A percentile compares a stretch with the other conserved stretches of the same genome.
Evolutionary conservation across 2,329 filamentous ascomycete species (phyloP).

Genomic region (Apiospora koreana): DNA sequence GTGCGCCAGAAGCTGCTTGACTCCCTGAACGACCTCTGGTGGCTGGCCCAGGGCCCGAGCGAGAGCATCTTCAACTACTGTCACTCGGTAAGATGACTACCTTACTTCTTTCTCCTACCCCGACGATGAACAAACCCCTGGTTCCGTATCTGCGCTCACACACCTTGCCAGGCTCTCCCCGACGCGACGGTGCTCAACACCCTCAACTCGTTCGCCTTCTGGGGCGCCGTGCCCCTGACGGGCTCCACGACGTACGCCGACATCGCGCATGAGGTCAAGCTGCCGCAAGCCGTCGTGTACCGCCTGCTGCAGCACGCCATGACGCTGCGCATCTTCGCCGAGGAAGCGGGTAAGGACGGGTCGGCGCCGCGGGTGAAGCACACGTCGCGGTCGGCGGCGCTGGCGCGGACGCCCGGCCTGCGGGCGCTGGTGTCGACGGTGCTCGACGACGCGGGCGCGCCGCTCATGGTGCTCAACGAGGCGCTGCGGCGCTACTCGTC

Average conservation of each 20-base stretch:
- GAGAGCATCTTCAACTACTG: constrained; percentile 50
- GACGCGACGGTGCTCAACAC: constrained; percentile 47
- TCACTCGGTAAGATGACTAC: constrained; percentile 35
- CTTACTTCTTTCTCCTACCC: too few species aligned
- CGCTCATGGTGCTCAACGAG: constrained; percentile 36
- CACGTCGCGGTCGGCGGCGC: constrained; percentile 39
- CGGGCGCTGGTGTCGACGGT: constrained; percentile 38
- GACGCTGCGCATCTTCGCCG: constrained; percentile 40
- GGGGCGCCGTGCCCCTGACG: constrained; percentile 49
- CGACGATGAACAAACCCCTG: too few species aligned
- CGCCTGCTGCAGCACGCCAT: constrained; percentile 40
- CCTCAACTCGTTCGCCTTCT: constrained; percentile 55
- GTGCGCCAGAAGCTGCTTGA: constrained; percentile 46
- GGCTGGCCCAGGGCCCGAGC: constrained; percentile 48
- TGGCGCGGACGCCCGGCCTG: constrained; percentile 35
- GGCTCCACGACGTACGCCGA: constrained; percentile 44
- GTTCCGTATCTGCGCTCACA: too few species aligned
- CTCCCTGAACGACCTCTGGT: constrained; percentile 46
- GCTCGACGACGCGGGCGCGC: constrained; percentile 39
- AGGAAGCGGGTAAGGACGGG: constrained; percentile 22
- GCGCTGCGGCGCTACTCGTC: constrained; percentile 34
- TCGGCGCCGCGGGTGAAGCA: constrained; percentile 32
- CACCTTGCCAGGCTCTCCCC: constrained; percentile 45
- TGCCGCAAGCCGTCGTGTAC: constrained; percentile 40
- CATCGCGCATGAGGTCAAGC: constrained; percentile 37